phyloP scores from a whole-genome alignment of 2,329 filamentous ascomycete genomes.

The Escovopsis sp. region DNA sequence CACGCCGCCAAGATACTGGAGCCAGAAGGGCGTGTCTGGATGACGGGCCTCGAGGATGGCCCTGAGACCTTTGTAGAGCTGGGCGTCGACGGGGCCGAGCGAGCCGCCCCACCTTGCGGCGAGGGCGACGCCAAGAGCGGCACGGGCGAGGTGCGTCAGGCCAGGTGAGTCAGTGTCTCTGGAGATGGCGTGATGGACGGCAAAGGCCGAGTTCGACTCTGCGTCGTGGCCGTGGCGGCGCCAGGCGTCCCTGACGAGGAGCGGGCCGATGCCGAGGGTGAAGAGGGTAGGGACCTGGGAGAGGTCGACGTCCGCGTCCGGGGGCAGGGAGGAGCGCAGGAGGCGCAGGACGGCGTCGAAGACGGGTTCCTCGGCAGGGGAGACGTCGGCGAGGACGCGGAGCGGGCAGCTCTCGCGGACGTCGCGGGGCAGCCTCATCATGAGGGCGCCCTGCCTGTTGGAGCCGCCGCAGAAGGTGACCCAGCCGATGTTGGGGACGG shows the following conservation, averaged over 20 bases:
- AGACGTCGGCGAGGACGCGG: slow-evolving; percentile 16
- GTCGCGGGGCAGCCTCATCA: slow-evolving; percentile 46
- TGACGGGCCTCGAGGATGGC: slow-evolving; percentile 23
- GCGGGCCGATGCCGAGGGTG: slow-evolving; percentile 23
- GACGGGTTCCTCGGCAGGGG: slow-evolving; percentile 12
- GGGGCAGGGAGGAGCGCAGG: slow-evolving; percentile 28
- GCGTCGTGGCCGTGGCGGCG: slow-evolving; percentile 30
- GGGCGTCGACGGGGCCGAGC: slow-evolving; percentile 31
- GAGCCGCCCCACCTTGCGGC: slow-evolving; percentile 61
- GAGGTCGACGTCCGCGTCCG: slow-evolving; percentile 15
- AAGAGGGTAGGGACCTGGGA: slow-evolving; percentile 25
- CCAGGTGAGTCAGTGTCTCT: slow-evolving; percentile 56
- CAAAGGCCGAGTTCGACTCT: slow-evolving; percentile 46
- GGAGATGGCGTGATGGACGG: slow-evolving; percentile 56
- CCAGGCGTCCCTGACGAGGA: slow-evolving; percentile 39
- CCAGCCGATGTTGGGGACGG: slow-evolving; percentile 53
- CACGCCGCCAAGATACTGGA: slow-evolving; percentile 35
- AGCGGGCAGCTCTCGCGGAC: slow-evolving; percentile 54
- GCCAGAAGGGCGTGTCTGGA: slow-evolving; percentile 32
- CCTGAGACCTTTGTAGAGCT: slow-evolving; percentile 27
- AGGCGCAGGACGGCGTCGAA: slow-evolving; percentile 22
- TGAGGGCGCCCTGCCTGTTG: slow-evolving; percentile 70
- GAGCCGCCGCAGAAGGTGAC: slow-evolving; percentile 80
- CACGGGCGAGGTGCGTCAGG: slow-evolving; percentile 55
- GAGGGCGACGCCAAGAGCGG: slow-evolving; percentile 53